Evolutionary conservation across 177 flowering plant species (phyloP).

Genomic region (Vitis hybrid): DNA sequence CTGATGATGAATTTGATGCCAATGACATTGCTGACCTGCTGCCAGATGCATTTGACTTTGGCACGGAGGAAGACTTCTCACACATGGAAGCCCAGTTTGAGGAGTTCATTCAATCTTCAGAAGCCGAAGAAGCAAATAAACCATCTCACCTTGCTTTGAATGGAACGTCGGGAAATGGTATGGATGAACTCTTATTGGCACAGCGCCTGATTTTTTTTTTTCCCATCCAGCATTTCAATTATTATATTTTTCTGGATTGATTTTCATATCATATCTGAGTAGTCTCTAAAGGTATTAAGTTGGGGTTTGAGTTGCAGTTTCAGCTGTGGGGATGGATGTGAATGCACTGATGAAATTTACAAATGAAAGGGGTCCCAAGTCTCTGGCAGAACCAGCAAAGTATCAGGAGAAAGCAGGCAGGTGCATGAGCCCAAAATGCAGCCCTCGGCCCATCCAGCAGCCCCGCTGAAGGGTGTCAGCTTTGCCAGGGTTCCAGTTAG

Average conservation of each 20-base stretch:
- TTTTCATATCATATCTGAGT: too few relatives aligned
- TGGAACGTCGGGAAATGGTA: constrained; percentile 7
- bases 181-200: too few relatives aligned
- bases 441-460: constrained; percentile 53
- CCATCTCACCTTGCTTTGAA: background rate
- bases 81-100: constrained; percentile 27
- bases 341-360: constrained; percentile 9
- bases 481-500: background rate
- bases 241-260: too few relatives aligned
- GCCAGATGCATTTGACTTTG: constrained; percentile 68
- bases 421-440: constrained; percentile 34
- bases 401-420: constrained; percentile 49
- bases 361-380: constrained; percentile 23
- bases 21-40: constrained; percentile 48
- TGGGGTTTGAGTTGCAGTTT: background rate
- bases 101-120: constrained; percentile 24
- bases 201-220: too few relatives aligned
- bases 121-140: constrained; percentile 11
- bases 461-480: constrained; percentile 39
- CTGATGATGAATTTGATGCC: constrained; percentile 18
- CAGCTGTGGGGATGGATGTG: background rate
- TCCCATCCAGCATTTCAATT: too few relatives aligned
- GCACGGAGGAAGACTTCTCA: constrained; percentile 43
- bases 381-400: constrained; percentile 24
- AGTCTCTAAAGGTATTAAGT: too few relatives aligned